phyloP scores from a whole-genome alignment of 805 yeast genomes.

The Komagataella ulmi region DNA sequence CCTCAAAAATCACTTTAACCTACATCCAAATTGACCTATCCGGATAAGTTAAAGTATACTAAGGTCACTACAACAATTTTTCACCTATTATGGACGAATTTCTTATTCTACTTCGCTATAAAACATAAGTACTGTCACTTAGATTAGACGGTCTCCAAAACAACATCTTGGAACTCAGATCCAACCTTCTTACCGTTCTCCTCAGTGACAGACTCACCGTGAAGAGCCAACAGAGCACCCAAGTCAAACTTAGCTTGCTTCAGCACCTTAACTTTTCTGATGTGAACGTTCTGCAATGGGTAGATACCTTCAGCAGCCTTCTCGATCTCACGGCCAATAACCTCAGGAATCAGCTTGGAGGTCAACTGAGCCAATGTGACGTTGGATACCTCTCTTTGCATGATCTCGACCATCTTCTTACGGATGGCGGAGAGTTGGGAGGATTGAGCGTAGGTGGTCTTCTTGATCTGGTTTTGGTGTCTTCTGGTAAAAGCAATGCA shows the following conservation, averaged over 20 bases:
- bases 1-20: too few species aligned
- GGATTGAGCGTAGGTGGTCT: constrained; percentile 95
- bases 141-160: constrained; percentile 88
- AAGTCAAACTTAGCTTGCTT: constrained; percentile 98
- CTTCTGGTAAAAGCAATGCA: constrained; percentile 98
- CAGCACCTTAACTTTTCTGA: constrained; percentile 97
- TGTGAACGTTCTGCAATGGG: constrained; percentile 98
- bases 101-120: constrained; percentile 2
- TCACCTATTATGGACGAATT: background rate
- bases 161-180: constrained; percentile 95
- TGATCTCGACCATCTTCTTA: constrained; percentile 92
- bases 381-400: constrained; percentile 92
- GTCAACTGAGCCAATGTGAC: constrained; percentile 94
- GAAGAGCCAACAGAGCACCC: constrained; percentile 91
- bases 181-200: constrained; percentile 97
- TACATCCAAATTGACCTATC: too few species aligned
- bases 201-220: constrained; percentile 90
- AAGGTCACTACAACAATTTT: background rate
- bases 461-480: constrained; percentile 92
- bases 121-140: background rate
- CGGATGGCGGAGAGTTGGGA: constrained; percentile 96
- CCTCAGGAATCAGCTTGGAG: constrained; percentile 96
- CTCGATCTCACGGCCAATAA: constrained; percentile 96
- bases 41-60: background rate
- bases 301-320: constrained; percentile 88